phyloP scores from a whole-genome alignment of 129 eudicot species.

The Saussurea involucrata region DNA sequence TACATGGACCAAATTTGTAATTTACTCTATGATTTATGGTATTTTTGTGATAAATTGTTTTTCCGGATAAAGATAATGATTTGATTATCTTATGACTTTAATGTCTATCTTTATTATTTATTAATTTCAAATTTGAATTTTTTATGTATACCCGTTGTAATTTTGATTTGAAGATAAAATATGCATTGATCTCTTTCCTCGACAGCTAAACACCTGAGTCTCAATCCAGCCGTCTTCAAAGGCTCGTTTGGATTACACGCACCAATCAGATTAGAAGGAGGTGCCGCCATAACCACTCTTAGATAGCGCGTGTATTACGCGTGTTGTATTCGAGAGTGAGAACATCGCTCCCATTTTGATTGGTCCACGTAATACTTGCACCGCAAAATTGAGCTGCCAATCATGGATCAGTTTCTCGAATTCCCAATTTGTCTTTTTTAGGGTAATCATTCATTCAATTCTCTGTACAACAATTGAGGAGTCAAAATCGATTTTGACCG shows the following conservation, averaged over 20 bases:
- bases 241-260: background rate
- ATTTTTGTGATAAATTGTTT: no score
- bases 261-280: background rate
- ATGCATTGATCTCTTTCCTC: background rate
- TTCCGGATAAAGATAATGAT: no score
- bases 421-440: constrained; percentile 36
- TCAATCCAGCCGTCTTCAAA: background rate
- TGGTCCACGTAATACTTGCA: constrained; percentile 29
- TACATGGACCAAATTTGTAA: no score
- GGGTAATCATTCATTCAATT: constrained; percentile 28
- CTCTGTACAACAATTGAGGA: background rate
- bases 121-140: no score
- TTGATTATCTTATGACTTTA: no score
- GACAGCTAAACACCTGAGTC: background rate
- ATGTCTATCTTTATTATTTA: no score
- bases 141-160: background rate
- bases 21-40: no score
- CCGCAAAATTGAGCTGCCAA: constrained; percentile 35
- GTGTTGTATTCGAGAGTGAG: background rate
- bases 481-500: constrained; percentile 28
- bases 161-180: background rate
- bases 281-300: background rate
- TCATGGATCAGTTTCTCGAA: constrained; percentile 16
- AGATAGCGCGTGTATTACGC: background rate
- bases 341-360: background rate